Conservation (phyloP, 2,329 filamentous ascomycete genomes). For the Microascus cirrosus region DNA sequence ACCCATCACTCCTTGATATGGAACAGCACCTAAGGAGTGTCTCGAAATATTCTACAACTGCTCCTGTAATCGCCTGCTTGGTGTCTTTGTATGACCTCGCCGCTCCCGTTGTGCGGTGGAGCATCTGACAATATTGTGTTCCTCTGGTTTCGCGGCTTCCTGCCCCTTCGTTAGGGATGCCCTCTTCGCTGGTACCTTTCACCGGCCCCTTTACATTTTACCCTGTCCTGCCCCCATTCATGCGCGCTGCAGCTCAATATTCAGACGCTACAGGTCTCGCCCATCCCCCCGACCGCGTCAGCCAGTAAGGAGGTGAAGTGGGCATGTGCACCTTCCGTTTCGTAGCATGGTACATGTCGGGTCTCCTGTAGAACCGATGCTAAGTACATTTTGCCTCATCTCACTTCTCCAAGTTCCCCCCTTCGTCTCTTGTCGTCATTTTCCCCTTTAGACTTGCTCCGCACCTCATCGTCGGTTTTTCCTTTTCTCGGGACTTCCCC, state of each 20-base stretch:
- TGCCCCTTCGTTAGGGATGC: background rate
- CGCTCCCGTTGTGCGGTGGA: background rate
- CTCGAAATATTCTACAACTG: background rate
- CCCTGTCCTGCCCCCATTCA: background rate
- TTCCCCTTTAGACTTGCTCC: background rate
- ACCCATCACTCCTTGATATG: background rate
- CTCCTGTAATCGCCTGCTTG: background rate
- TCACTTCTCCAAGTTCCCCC: background rate
- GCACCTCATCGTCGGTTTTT: background rate
- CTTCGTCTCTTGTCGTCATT: constrained; percentile 3
- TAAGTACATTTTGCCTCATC: background rate
- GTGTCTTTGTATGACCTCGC: background rate
- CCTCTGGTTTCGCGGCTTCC: background rate
- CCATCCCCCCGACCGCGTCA: background rate
- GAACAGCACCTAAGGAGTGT: background rate
- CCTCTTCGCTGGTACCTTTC: background rate
- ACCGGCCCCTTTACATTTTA: background rate
- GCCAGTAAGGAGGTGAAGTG: background rate
- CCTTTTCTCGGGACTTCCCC: background rate
- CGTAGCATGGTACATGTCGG: background rate
- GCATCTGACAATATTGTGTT: background rate
- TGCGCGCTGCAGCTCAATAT: background rate
- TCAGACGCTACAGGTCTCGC: background rate
- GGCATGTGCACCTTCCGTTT: background rate
- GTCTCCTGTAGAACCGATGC: background rate